phyloP scores from a whole-genome alignment of 352 stramenopile species.

The Globisporangium ultimum region DNA sequence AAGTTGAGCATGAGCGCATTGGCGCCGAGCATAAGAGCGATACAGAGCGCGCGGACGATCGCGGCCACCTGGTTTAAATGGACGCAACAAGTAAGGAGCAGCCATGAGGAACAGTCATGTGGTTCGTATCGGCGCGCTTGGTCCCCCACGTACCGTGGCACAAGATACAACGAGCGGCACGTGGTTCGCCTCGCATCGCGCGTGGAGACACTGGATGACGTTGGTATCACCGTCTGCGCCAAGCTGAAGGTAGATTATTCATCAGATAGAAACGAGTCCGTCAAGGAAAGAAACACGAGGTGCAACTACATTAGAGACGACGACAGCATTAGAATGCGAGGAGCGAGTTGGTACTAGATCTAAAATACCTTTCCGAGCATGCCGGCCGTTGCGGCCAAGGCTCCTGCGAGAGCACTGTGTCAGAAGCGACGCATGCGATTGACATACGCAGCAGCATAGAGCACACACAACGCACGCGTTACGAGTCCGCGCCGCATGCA shows the following conservation, averaged over 20 bases:
- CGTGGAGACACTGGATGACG: constrained; percentile 16
- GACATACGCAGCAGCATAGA: too few relatives aligned
- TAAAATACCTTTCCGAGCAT: constrained; percentile 66
- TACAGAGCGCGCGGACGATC: constrained; percentile 42
- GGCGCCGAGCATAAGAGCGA: constrained; percentile 64
- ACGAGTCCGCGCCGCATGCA: too few relatives aligned
- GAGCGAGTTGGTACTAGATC: not conserved
- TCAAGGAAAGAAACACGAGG: not conserved
- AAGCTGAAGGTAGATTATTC: constrained; percentile 1
- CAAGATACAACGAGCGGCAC: constrained; percentile 3
- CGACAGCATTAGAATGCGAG: not conserved
- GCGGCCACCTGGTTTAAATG: constrained; percentile 16
- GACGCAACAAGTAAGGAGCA: not conserved
- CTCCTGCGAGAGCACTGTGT: constrained; percentile 49
- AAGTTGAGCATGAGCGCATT: constrained; percentile 80
- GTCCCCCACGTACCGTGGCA: not conserved
- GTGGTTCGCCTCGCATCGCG: constrained; percentile 10
- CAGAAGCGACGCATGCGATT: not conserved
- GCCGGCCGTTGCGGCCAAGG: constrained; percentile 50
- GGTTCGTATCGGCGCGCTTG: too few relatives aligned
- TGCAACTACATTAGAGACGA: not conserved
- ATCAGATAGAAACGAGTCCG: too few relatives aligned
- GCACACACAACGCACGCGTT: too few relatives aligned
- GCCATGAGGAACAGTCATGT: not conserved
- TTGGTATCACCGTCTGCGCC: constrained; percentile 27